Evolutionary conservation across 352 stramenopile species (phyloP).

Genomic region (Globisporangium cystogenes): DNA sequence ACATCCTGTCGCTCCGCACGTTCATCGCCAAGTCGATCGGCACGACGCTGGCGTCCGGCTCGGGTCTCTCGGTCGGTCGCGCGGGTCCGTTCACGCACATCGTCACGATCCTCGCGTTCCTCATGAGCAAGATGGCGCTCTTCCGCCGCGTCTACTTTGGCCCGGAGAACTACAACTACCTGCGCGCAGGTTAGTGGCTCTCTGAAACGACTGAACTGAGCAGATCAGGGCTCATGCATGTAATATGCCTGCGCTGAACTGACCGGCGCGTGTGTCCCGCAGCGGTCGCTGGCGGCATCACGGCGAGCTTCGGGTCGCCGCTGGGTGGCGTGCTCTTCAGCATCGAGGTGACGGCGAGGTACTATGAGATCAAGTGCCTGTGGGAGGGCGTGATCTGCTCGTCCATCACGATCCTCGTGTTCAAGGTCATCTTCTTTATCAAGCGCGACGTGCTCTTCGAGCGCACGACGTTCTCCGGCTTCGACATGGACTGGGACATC

Average conservation of each 20-base stretch:
- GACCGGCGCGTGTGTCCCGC: neutral
- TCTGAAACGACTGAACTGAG: neutral
- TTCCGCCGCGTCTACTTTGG: constrained; percentile 68
- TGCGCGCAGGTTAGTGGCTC: constrained; percentile 47
- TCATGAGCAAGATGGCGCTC: constrained; percentile 54
- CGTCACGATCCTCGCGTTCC: constrained; percentile 65
- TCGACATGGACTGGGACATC: constrained; percentile 77
- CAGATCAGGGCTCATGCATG: no score
- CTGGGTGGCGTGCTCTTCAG: constrained; percentile 77
- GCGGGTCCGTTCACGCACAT: constrained; percentile 75
- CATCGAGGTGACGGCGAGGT: constrained; percentile 81
- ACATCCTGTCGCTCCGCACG: constrained; percentile 54
- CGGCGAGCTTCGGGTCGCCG: constrained; percentile 74
- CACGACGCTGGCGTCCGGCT: constrained; percentile 57
- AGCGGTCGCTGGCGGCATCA: constrained; percentile 74
- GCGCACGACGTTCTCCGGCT: constrained; percentile 67
- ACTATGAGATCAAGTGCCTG: constrained; percentile 83
- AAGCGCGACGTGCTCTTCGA: constrained; percentile 72
- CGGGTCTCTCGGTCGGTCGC: constrained; percentile 60
- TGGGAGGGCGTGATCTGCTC: constrained; percentile 83
- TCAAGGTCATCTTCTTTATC: constrained; percentile 70
- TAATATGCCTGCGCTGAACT: neutral
- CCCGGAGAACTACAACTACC: constrained; percentile 63
- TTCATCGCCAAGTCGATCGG: constrained; percentile 66
- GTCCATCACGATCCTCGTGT: constrained; percentile 73